Evolutionary conservation across 2,329 filamentous ascomycete genomes (phyloP), one percentile per base, ranked within the genome.

Genomic region (Alternaria incomplexa): DNA sequence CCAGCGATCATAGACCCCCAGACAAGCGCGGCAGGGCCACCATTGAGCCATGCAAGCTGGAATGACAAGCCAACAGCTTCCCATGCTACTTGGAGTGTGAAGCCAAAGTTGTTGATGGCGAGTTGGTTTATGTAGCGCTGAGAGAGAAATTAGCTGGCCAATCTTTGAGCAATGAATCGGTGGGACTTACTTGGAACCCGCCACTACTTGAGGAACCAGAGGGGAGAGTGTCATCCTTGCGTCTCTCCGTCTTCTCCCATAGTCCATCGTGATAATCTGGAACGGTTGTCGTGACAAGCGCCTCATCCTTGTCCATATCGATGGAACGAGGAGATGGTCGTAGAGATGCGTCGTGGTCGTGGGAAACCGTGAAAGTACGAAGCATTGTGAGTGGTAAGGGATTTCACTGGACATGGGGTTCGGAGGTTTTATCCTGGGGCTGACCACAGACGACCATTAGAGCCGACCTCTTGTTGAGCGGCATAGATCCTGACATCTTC

Each of bases 1-100:
- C 63, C 65, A 45, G 64, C 62, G 48, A 73, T 28, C 23, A 73
- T 63, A 23, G 22, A 48, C 4, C 46, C 46, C 23, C 22, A 26
- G 46, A 48, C 46, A 1, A 48, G 46, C 15, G 22, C 46, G 13
- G 46, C 46, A 26, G 46, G 46, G 9, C 22, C 46, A n/a, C 46
- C 46, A n/a, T 48, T 48, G 1, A 17, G 46, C 22, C 46, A 48
- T 26, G 46, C 46, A 48, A 26, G 22, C 46, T 25, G 46, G n/a
- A 48, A 48, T 26, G 46, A 28, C 6, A 48, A 3, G 4, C 46
- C 22, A n/a, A 48, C 46, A 15, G 22, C 46, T 1, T 48, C 22
- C 22, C 46, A 48, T 48, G 22, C 22, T 23, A 48, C 46, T 28
- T 48, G 46, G 5, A 48, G 46, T 25, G 22, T 48, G 46, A 48